Percentiles rank a stretch among this genome's conserved stretches.
These are phyloP conservation scores for Durusdinium trenchii DNA, from an alignment of 73 alveolate genomes.

Conservation along the genomic window DNA sequence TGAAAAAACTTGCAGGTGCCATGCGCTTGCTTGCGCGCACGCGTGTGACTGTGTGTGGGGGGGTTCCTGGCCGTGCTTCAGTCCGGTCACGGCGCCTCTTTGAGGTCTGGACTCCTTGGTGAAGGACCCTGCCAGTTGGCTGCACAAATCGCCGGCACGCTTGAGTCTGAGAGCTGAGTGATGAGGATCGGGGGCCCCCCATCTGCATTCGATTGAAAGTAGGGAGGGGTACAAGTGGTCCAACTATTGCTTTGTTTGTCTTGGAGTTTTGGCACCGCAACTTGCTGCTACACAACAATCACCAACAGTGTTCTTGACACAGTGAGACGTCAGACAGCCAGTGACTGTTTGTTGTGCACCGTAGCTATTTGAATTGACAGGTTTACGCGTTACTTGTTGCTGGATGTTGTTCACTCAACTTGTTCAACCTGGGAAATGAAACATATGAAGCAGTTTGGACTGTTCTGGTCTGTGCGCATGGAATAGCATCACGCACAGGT, in stretches of 20 bases:
- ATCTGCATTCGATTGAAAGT: neutral
- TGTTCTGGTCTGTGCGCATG: no score
- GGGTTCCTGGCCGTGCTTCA: no score
- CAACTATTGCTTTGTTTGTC: neutral
- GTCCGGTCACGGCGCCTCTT: neutral
- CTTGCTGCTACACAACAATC: no score
- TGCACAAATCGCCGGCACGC: no score
- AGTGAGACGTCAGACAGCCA: no score
- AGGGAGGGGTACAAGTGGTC: neutral
- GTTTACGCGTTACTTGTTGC: neutral
- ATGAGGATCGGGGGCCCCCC: neutral
- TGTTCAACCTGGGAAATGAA: neutral
- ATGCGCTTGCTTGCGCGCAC: neutral
- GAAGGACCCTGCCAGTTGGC: neutral
- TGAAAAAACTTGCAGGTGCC: neutral
- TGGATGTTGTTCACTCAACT: neutral
- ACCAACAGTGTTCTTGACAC: no score
- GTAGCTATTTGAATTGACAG: no score
- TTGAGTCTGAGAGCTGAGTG: no score
- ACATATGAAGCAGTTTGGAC: neutral
- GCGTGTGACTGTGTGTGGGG: no score
- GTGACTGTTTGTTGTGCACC: no score
- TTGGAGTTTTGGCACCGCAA: no score
- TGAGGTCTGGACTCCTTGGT: conserved; percentile 67
- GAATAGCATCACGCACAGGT: no score